phyloP scores from a whole-genome alignment of 495 filamentous ascomycete genomes.

The Thozetella sp. region DNA sequence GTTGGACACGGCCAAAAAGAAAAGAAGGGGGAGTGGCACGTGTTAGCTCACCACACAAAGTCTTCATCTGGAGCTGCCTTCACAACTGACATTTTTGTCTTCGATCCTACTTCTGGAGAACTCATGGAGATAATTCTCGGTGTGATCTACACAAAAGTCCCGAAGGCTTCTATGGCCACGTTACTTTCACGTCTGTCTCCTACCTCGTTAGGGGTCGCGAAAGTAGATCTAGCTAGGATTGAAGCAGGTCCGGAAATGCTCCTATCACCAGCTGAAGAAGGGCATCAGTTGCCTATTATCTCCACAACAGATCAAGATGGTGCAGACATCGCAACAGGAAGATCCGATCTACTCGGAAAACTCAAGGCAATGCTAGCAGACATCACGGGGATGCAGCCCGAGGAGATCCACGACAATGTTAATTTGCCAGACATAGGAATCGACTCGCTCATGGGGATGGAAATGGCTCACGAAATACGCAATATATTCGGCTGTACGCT shows the following conservation, averaged over 20 bases:
- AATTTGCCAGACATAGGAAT: slow-evolving; percentile 52
- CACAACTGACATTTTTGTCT: slow-evolving; percentile 56
- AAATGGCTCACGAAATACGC: slow-evolving; percentile 54
- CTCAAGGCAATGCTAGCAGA: slow-evolving; percentile 29
- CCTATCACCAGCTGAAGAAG: too few relatives aligned
- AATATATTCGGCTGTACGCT: slow-evolving; percentile 39
- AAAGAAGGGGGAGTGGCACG: too few relatives aligned
- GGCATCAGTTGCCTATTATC: too few relatives aligned
- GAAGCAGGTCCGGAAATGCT: too few relatives aligned
- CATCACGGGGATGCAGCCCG: slow-evolving; percentile 42
- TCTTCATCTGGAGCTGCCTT: slow-evolving; percentile 32
- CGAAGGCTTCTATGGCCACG: slow-evolving; percentile 44
- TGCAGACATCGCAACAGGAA: too few relatives aligned
- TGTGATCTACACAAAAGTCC: slow-evolving; percentile 43
- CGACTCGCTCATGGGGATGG: slow-evolving; percentile 59
- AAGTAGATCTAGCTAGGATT: too few relatives aligned
- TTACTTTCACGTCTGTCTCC: slow-evolving; percentile 19
- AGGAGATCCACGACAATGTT: slow-evolving; percentile 38
- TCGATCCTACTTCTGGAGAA: slow-evolving; percentile 37
- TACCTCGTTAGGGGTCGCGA: too few relatives aligned
- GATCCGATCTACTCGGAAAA: slow-evolving; percentile 22
- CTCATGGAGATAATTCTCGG: slow-evolving; percentile 53
- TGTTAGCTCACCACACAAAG: slow-evolving; percentile 39
- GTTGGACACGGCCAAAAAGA: too few relatives aligned
- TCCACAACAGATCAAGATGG: too few relatives aligned